Base-by-base conservation (phyloP, 371 early-diverging fungal species). In the Rhizopus microsporus region DNA sequence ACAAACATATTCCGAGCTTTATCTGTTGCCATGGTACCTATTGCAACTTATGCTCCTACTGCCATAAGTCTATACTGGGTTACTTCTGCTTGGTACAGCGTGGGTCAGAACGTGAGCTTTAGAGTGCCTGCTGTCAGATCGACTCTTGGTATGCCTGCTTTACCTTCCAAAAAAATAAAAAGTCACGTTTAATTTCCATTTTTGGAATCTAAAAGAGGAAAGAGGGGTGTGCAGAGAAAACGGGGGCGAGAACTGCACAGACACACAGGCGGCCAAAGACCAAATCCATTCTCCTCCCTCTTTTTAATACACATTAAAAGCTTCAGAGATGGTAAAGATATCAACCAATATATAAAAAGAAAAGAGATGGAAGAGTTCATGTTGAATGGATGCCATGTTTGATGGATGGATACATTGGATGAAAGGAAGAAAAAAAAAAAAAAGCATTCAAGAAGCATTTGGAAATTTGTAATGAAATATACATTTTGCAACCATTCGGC, bases 1-100 rank as follows among this genome's bases (percentile, higher is more conserved):
- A 80, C 78, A 16, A 80, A 87, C 50, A 47, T 80, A 5, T 78
- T 86, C 51, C 82, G 89, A 12, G 72, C 65, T 3, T 53, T 90
- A 0, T 78, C 88, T 0, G 51, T 90, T n/a, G 65, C 79, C 10
- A 83, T 85, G 72, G 72, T 88, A 10, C 89, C 88, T 9, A 79
- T 90, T 40, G 86, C 90, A 7, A 76, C 89, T 6, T 78, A 88
- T 50, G 82, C 84, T 1, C 93, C 93, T 4, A 82, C 82, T 84
- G 80, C 82, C 13, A 69, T 88, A 12, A 79, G 85, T 15, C 46
- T 86, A 1, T 88, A 84, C 49, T 88, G 88, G 88, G 40, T 80
- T 7, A 75, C 85, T 0, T 88, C 88, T 9, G 73, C 77, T 7
- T 79, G 80, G 62, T 87, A 82, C 54, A 85, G 86, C 57, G 76